Percentiles rank a stretch among this genome's conserved stretches.
Conservation (phyloP, 2,329 filamentous ascomycete species). For the Rhinocladiella mackenziei region DNA sequence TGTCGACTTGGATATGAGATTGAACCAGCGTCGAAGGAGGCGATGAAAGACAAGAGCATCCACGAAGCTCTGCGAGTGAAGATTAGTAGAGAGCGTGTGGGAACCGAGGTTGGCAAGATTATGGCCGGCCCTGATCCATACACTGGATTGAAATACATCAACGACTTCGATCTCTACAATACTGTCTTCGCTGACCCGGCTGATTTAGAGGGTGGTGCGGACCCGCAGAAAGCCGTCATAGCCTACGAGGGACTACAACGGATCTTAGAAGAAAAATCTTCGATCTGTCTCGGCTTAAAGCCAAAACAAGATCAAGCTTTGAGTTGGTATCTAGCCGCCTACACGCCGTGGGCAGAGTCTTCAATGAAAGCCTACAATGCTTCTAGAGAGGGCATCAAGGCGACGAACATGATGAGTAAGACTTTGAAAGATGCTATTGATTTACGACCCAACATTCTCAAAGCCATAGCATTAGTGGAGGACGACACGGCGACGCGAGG, state of each 20-base stretch:
- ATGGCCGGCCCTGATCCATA: slow-evolving; percentile 57
- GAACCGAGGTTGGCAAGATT: slow-evolving; percentile 87
- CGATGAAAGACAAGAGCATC: slow-evolving; percentile 77
- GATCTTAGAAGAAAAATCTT: slow-evolving; percentile 20
- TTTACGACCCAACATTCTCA: slow-evolving; percentile 18
- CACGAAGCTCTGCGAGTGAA: slow-evolving; percentile 74
- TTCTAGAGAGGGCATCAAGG: slow-evolving; percentile 31
- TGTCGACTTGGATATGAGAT: slow-evolving; percentile 78
- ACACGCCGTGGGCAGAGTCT: slow-evolving; percentile 23
- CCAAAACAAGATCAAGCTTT: slow-evolving; percentile 24
- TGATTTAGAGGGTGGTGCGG: slow-evolving; percentile 1
- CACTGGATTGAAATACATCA: slow-evolving; percentile 25
- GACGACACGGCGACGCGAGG: slow-evolving; percentile 23
- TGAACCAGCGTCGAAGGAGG: slow-evolving; percentile 61
- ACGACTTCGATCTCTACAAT: slow-evolving; percentile 24
- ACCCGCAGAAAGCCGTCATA: slow-evolving; percentile 4
- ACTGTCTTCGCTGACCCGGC: slow-evolving; percentile 28
- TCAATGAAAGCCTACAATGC: slow-evolving; percentile 22
- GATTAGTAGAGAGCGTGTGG: slow-evolving; percentile 87
- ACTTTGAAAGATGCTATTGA: slow-evolving; percentile 29
- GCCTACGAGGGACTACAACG: slow-evolving; percentile 19
- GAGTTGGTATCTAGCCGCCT: slow-evolving; percentile 30
- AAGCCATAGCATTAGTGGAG: slow-evolving; percentile 11
- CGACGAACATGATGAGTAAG: slow-evolving; percentile 29
- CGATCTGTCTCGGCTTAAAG: slow-evolving; percentile 21